A percentile compares a stretch with the other conserved stretches of the same genome.
Conservation (phyloP, 306 rosid species). For the Dalbergia oliveri region DNA sequence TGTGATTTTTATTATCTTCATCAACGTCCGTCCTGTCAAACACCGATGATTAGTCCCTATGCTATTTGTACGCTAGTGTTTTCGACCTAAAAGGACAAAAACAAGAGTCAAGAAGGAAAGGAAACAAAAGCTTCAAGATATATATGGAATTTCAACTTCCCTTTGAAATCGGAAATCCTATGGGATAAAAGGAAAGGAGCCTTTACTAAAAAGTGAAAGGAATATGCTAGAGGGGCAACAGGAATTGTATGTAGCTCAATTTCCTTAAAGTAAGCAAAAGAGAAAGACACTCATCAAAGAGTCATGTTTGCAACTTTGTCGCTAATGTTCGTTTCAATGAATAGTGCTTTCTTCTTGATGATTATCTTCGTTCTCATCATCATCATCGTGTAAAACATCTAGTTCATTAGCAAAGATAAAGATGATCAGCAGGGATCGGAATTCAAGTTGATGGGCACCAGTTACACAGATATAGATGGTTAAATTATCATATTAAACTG, state of each 20-base stretch:
- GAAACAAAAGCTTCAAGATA: conserved; percentile 6
- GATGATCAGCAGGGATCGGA: neutral
- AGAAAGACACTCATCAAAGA: conserved; percentile 37
- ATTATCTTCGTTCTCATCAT: conserved; percentile 18
- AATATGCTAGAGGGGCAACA: conserved; percentile 20
- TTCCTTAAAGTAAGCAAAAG: conserved; percentile 47
- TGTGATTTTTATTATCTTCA: neutral
- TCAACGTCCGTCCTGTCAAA: neutral
- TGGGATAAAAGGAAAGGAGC: conserved; percentile 40
- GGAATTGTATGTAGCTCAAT: conserved; percentile 7
- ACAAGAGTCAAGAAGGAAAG: conserved; percentile 39
- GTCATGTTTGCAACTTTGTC: conserved; percentile 24
- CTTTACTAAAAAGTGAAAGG: conserved; percentile 45
- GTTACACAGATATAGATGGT: neutral
- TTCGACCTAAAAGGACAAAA: conserved; percentile 10
- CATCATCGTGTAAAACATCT: conserved; percentile 31
- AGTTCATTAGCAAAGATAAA: neutral
- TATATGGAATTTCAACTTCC: conserved; percentile 7
- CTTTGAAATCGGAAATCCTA: neutral
- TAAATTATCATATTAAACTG: neutral
- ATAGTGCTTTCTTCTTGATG: conserved; percentile 32
- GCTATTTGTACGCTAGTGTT: conserved; percentile 9
- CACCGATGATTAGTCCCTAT: conserved; percentile 7
- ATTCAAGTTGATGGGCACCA: conserved; percentile 21
- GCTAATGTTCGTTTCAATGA: conserved; percentile 35